Evolutionary conservation across 2,329 filamentous ascomycete species (phyloP), one percentile per base, ranked within the genome.

Genomic region (Fusarium sp.): DNA sequence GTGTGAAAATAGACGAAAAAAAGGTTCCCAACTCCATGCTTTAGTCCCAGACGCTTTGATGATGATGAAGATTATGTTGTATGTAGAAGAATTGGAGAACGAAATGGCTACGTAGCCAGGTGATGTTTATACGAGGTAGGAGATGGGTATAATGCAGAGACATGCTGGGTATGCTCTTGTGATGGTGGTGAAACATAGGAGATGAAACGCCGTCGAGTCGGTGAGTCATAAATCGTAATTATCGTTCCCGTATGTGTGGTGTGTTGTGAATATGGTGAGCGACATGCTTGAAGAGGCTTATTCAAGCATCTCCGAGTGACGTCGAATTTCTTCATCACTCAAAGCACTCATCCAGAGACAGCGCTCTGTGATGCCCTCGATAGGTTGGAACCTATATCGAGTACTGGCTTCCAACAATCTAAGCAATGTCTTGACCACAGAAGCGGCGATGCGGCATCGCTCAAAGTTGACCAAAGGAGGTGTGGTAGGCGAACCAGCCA

Each of bases 341-440:
- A 96, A 78, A 12, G 92, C 91, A 48, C 91, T 90, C 81, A 96
- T 90, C 93, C 93, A 96, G n/a, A 96, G 84, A 77, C 93, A 96
- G 68, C 91, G 86, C 79, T 93, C 92, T 7, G 92, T 90, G 52
- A 94, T 87, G 54, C 92, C 91, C 66, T 93, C 91, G 39, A 94
- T 88, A 2, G 92, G 89, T 72, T 89, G 86, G 77, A 95, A 94
- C 9, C 83, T 81, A 77, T 95, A 96, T 58, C 89, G 86, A 23
- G 90, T 88, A 77, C 92, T 94, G 2, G 91, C 90, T 79, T 96
- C 93, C 12, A 96, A 83, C n/a, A 96, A 83, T 23, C 93, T 85
- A 42, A 95, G 81, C 41, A 96, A 81, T 50, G 91, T 93, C 83
- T 96, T 96, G 69, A 95, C 90, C 41, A 94, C 90, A 2, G 87